Evolutionary conservation across 345 rosid genomes (phyloP).

Genomic region (Pistacia atlantica): DNA sequence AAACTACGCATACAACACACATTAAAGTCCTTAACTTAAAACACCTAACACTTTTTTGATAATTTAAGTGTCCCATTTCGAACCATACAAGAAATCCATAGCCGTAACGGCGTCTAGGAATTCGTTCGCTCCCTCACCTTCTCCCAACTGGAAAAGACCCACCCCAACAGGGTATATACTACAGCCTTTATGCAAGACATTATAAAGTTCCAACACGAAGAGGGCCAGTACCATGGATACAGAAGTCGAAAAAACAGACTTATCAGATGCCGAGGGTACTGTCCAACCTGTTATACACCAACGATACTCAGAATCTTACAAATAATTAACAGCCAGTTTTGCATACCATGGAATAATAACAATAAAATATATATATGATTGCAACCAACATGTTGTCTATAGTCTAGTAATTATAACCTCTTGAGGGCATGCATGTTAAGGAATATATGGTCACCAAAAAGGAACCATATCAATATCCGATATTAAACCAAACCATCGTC

Average conservation of each 20-base stretch:
- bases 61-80: background rate
- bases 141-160: conserved; percentile 59
- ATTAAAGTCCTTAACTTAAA: background rate
- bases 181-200: conserved; percentile 68
- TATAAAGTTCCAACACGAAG: conserved; percentile 93
- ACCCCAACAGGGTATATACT: conserved; percentile 47
- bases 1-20: background rate
- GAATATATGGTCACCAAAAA: too few relatives aligned
- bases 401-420: too few relatives aligned
- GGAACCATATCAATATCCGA: too few relatives aligned
- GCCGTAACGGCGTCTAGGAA: conserved; percentile 17
- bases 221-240: conserved; percentile 99
- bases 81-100: too few relatives aligned
- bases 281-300: conserved; percentile 72
- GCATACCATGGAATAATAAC: background rate
- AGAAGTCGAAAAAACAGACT: conserved; percentile 86
- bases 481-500: background rate
- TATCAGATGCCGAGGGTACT: conserved; percentile 92
- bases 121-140: conserved; percentile 43
- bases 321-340: too few relatives aligned
- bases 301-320: too few relatives aligned
- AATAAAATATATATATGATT: background rate
- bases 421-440: too few relatives aligned
- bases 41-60: background rate
- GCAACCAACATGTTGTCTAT: background rate